A percentile compares a stretch with the other conserved stretches of the same genome.
Conservation (phyloP, 2,329 filamentous ascomycete species). For the Colletotrichum incanum region DNA sequence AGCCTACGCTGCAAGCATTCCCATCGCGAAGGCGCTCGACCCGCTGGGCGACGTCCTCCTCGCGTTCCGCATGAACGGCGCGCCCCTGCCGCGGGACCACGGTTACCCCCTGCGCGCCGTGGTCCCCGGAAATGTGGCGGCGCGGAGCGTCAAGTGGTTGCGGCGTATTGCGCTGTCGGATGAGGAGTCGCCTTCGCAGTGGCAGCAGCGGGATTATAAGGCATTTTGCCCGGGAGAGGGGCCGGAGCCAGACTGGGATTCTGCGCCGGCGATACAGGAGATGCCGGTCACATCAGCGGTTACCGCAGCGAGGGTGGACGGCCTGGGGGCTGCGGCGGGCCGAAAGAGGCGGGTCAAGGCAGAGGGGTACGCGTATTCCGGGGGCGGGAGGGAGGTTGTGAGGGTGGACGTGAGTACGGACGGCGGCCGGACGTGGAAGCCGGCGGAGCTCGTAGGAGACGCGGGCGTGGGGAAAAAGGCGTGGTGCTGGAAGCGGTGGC, state of each 20-base stretch:
- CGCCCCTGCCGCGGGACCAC: constrained; percentile 65
- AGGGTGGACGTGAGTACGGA: constrained; percentile 67
- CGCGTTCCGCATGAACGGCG: constrained; percentile 67
- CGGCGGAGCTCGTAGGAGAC: constrained; percentile 58
- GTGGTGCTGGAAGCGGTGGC: constrained; percentile 67
- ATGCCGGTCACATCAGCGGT: constrained; percentile 68
- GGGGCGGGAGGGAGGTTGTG: constrained; percentile 65
- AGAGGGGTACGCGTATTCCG: constrained; percentile 67
- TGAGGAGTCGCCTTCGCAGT: constrained; percentile 65
- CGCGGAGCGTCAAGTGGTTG: constrained; percentile 68
- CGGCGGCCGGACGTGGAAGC: constrained; percentile 64
- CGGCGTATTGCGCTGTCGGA: constrained; percentile 64
- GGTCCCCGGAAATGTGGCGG: constrained; percentile 66
- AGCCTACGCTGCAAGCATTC: constrained; percentile 60
- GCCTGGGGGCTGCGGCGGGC: not conserved
- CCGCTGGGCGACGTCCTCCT: constrained; percentile 63
- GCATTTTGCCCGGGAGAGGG: constrained; percentile 55
- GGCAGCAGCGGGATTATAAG: constrained; percentile 67
- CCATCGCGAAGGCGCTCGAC: constrained; percentile 58
- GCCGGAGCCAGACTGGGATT: constrained; percentile 63
- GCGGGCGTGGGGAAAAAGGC: constrained; percentile 54
- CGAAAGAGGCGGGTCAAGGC: constrained; percentile 44
- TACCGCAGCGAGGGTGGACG: constrained; percentile 47
- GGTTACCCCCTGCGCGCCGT: constrained; percentile 64
- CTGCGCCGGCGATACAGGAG: constrained; percentile 64